Percentiles rank a stretch among this genome's conserved stretches.
These are phyloP conservation scores for Penicillium sclerotigenum DNA, from an alignment of 2,329 filamentous ascomycete genomes.

Conservation along the genomic window DNA sequence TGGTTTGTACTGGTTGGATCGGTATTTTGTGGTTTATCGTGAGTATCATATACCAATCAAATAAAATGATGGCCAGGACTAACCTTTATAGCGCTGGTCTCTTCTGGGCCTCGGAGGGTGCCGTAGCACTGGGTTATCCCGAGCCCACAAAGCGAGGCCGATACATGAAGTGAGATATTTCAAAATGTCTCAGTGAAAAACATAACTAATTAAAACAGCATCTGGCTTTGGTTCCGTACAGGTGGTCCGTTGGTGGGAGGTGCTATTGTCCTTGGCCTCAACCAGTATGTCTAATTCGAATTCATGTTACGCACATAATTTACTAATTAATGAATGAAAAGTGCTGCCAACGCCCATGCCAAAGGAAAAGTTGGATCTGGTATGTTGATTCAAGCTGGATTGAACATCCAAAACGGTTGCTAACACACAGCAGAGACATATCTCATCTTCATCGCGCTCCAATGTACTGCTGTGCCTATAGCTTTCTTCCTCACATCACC, in stretches of 20 bases:
- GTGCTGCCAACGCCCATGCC: conserved; percentile 15
- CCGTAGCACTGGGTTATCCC: conserved; percentile 50
- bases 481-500: conserved; percentile 42
- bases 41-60: conserved; percentile 1
- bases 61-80: not conserved
- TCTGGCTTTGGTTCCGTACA: conserved; percentile 52
- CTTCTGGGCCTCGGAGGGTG: conserved; percentile 53
- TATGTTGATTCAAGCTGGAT: conserved; percentile 4
- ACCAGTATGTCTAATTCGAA: conserved; percentile 26
- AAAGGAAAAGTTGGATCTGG: conserved; percentile 26
- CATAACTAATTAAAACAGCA: conserved; percentile 19
- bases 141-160: conserved; percentile 48
- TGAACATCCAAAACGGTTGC: not conserved
- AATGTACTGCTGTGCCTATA: conserved; percentile 37
- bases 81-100: conserved; percentile 39
- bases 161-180: conserved; percentile 41
- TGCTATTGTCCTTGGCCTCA: conserved; percentile 48
- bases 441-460: conserved; percentile 44
- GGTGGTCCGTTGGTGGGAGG: conserved; percentile 50
- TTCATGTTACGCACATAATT: rapidly evolving
- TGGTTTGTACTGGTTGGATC: conserved; percentile 53
- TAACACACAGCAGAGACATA: conserved; percentile 33
- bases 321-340: conserved; percentile 8
- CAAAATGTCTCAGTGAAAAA: too few species aligned
- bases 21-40: conserved; percentile 48